Evolutionary conservation across 176 grass and related monocot genomes (phyloP).

Genomic region (Hordeum marinum): DNA sequence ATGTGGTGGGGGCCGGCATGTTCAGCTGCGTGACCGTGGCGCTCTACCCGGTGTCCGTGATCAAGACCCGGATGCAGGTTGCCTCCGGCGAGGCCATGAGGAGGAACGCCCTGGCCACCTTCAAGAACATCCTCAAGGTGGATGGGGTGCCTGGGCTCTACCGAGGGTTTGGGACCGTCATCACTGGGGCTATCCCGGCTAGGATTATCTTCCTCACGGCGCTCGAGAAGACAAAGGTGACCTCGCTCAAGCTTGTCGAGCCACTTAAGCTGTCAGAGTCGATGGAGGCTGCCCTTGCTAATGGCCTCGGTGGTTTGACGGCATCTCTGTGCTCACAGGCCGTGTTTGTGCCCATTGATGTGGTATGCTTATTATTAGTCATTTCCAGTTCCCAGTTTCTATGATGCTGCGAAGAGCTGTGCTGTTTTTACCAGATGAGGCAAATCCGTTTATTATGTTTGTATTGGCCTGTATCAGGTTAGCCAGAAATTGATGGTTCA

Average conservation of each 20-base stretch:
- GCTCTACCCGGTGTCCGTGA: constrained; percentile 80
- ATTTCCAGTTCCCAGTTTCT: not conserved
- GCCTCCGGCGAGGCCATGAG: constrained; percentile 71
- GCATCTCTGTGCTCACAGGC: constrained; percentile 81
- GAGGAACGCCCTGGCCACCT: constrained; percentile 71
- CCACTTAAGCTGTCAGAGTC: constrained; percentile 75
- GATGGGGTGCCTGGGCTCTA: constrained; percentile 83
- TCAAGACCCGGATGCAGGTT: constrained; percentile 98
- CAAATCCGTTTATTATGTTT: constrained; percentile 13
- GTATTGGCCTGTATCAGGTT: constrained; percentile 49
- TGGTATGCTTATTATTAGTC: constrained; percentile 48
- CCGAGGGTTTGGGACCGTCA: constrained; percentile 80
- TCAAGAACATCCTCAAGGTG: constrained; percentile 74
- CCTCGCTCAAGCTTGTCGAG: constrained; percentile 60
- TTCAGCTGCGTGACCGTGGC: constrained; percentile 85
- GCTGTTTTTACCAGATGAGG: not conserved
- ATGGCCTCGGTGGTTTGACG: constrained; percentile 72
- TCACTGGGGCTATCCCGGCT: constrained; percentile 80
- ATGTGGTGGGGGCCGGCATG: constrained; percentile 79
- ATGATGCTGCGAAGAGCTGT: constrained; percentile 7
- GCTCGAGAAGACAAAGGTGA: constrained; percentile 79
- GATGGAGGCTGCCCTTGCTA: constrained; percentile 68
- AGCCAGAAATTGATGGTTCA: constrained; percentile 99
- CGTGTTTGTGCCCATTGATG: constrained; percentile 92
- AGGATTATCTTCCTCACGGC: constrained; percentile 86